These are phyloP conservation scores for Fusarium mangiferae DNA, from an alignment of 2,329 filamentous ascomycete genomes.

Conservation along the genomic window DNA sequence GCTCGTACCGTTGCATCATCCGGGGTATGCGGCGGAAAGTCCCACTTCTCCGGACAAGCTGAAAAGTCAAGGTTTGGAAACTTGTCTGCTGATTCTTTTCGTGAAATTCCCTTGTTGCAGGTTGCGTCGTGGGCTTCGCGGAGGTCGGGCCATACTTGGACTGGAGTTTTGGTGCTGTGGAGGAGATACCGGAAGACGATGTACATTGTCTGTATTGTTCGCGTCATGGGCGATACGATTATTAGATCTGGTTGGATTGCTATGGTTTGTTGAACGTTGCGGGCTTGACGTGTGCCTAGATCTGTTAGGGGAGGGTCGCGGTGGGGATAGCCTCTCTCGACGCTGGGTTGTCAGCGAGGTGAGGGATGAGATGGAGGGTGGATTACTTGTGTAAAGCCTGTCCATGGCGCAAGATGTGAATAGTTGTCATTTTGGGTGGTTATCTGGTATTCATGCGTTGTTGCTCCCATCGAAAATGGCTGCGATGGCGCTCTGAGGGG, in stretches of 20 bases:
- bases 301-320: conserved; percentile 33
- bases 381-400: conserved; percentile 25
- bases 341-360: conserved; percentile 8
- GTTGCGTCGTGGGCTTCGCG: conserved; percentile 40
- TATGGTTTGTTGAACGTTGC: background rate
- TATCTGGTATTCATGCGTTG: background rate
- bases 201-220: conserved; percentile 37
- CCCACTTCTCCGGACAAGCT: conserved; percentile 29
- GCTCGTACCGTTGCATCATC: conserved; percentile 29
- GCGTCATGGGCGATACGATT: conserved; percentile 26
- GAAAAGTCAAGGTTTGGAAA: conserved; percentile 37
- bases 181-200: conserved; percentile 29
- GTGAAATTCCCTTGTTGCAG: conserved; percentile 38
- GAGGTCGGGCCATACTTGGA: conserved; percentile 40
- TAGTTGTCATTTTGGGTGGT: background rate
- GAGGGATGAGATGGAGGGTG: accelerated
- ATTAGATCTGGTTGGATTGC: conserved; percentile 16
- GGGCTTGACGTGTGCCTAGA: conserved; percentile 16
- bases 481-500: background rate
- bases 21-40: conserved; percentile 28
- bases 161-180: background rate
- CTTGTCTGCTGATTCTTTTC: conserved; percentile 18
- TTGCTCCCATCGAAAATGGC: background rate
- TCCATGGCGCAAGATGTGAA: conserved; percentile 31
- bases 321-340: conserved; percentile 32